A percentile compares a stretch with the other conserved stretches of the same genome.
Conservation (phyloP, 257 asterid genomes). For the Nicotiana noctiflora region DNA sequence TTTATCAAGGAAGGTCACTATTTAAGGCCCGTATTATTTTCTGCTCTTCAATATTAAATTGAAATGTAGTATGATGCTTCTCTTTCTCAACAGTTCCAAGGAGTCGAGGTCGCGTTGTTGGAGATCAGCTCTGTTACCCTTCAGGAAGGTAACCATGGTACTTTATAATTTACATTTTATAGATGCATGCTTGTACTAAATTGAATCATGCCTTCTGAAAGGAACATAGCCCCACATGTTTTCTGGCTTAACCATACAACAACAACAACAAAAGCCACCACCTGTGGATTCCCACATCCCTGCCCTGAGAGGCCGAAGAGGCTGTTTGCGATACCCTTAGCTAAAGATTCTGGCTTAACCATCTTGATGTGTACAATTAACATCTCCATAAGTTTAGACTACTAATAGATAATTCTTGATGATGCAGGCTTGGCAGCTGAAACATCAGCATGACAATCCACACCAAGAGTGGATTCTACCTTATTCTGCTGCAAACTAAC, state of each 20-base stretch:
- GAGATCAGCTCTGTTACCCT: constrained; percentile 46
- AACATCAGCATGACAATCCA: constrained; percentile 25
- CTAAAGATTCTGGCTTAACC: too few species aligned
- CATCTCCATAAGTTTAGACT: neutral
- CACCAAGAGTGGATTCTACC: constrained; percentile 27
- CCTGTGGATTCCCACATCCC: too few species aligned
- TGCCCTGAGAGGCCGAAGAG: too few species aligned
- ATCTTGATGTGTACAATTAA: neutral
- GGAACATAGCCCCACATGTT: neutral
- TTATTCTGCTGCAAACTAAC: constrained; percentile 27
- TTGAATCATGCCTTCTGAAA: neutral
- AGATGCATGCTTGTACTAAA: neutral
- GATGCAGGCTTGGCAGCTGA: constrained; percentile 47
- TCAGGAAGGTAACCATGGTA: constrained; percentile 34
- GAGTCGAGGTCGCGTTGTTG: constrained; percentile 38
- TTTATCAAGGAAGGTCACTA: neutral
- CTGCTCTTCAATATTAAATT: constrained; percentile 15
- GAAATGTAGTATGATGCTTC: constrained; percentile 10
- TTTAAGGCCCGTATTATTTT: neutral
- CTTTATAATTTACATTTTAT: neutral
- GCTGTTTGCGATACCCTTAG: too few species aligned
- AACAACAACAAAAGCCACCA: too few species aligned
- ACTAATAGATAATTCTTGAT: neutral
- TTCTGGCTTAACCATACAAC: neutral
- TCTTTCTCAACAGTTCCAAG: neutral